A percentile compares a stretch with the other conserved stretches of the same genome.
Evolutionary conservation across 768 basidiomycete species (phyloP).

Genomic region (Psilocybe cyanescens): DNA sequence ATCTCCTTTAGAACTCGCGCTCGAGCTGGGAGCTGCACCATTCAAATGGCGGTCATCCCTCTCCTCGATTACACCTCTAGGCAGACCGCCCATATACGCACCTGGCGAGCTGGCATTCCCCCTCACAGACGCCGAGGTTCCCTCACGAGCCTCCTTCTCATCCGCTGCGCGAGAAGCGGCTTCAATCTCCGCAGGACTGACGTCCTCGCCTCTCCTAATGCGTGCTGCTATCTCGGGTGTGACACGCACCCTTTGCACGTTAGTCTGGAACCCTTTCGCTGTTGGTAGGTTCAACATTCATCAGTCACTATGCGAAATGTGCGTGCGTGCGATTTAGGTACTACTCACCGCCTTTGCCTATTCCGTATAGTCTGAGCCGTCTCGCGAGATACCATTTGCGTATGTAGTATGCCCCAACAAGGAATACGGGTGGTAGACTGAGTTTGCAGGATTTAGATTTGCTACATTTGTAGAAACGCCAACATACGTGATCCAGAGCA

Average conservation of each 20-base stretch:
- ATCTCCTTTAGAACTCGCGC: slow-evolving; percentile 12
- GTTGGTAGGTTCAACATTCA: not conserved
- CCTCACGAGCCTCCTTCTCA: slow-evolving; percentile 28
- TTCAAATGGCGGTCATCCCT: slow-evolving; percentile 26
- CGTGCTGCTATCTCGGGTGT: slow-evolving; percentile 61
- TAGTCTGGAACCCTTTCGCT: slow-evolving; percentile 62
- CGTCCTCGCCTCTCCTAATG: slow-evolving; percentile 53
- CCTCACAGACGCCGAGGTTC: slow-evolving; percentile 10
- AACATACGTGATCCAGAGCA: slow-evolving; percentile 52
- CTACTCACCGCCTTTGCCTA: slow-evolving; percentile 57
- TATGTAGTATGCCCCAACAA: slow-evolving; percentile 48
- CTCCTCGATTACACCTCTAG: slow-evolving; percentile 27
- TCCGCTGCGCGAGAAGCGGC: slow-evolving; percentile 48
- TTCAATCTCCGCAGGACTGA: slow-evolving; percentile 55
- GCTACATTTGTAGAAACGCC: not conserved
- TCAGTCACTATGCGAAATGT: not conserved
- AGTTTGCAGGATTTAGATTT: not conserved
- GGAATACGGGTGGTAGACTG: slow-evolving; percentile 48
- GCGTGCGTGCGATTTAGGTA: not conserved
- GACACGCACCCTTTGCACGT: slow-evolving; percentile 50
- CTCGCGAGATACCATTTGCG: slow-evolving; percentile 56
- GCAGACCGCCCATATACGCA: slow-evolving; percentile 12
- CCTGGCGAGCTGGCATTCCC: slow-evolving; percentile 11
- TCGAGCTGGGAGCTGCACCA: slow-evolving; percentile 6
- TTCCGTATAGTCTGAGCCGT: slow-evolving; percentile 48